Conservation (phyloP, 2,329 filamentous ascomycete species). For the Stagonosporopsis chrysanthemi region DNA sequence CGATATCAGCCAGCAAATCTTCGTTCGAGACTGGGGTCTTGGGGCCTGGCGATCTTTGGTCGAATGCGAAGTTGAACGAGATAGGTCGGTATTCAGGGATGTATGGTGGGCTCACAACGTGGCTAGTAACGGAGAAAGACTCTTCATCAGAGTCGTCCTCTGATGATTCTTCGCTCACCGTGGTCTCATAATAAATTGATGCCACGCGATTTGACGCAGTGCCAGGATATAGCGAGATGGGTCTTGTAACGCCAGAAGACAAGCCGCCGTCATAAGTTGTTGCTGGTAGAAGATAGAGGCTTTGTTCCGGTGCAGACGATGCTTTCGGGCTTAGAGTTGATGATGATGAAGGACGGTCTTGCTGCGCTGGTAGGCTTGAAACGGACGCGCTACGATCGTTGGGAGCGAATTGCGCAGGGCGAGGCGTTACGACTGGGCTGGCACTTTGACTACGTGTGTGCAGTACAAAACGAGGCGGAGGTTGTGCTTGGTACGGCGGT, state of each 20-base stretch:
- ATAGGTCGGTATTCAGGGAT: conserved; percentile 18
- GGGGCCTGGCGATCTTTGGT: conserved; percentile 18
- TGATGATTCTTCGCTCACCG: conserved; percentile 3
- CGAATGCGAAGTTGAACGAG: conserved; percentile 28
- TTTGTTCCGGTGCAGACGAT: conserved; percentile 22
- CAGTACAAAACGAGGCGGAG: conserved; percentile 22
- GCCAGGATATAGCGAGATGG: conserved; percentile 10
- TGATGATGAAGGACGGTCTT: conserved; percentile 12
- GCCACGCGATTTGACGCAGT: conserved; percentile 14
- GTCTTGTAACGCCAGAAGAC: conserved; percentile 16
- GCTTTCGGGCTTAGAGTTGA: conserved; percentile 8
- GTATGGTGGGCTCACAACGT: conserved; percentile 2
- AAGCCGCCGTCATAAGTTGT: conserved; percentile 33
- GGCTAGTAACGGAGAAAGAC: not conserved
- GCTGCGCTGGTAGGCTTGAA: conserved; percentile 19
- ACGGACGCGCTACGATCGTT: conserved; percentile 17
- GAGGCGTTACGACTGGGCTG: conserved; percentile 27
- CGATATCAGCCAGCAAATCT: conserved; percentile 33
- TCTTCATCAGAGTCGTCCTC: conserved; percentile 4
- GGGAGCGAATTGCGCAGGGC: conserved; percentile 29
- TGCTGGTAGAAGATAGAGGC: conserved; percentile 30
- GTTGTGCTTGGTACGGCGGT: conserved; percentile 12
- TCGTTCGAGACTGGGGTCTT: conserved; percentile 20
- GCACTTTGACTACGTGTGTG: conserved; percentile 35
- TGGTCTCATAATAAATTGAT: conserved; percentile 19